Conservation (phyloP, 2,329 filamentous ascomycete species). For the Gremmenia infestans region DNA sequence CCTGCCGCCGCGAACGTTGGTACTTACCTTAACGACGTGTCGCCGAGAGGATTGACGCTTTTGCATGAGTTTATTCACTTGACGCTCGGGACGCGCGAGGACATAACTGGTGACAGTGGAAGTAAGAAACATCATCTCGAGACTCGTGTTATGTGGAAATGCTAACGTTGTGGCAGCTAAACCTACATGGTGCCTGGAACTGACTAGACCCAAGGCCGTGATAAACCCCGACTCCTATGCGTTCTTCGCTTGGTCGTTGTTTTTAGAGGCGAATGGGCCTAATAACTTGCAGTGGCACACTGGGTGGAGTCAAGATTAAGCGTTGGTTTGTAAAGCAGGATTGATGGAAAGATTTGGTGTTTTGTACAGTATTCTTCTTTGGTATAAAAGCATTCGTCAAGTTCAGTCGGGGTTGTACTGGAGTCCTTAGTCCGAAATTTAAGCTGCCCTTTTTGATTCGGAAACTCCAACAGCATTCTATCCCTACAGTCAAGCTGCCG, state of each 20-base stretch:
- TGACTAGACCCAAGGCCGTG: background rate
- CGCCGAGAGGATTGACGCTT: background rate
- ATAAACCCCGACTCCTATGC: background rate
- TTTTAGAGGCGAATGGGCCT: background rate
- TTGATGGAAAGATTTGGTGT: background rate
- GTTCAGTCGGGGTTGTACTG: too few species aligned
- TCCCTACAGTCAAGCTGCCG: background rate
- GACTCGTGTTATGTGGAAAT: background rate
- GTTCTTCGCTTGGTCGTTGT: background rate
- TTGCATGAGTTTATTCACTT: slow-evolving; percentile 1
- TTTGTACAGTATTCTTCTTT: background rate
- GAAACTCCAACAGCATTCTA: background rate
- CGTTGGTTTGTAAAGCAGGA: background rate
- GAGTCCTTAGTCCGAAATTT: too few species aligned
- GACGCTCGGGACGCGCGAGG: background rate
- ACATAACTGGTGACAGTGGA: background rate
- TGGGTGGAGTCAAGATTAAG: background rate
- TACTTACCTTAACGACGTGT: background rate
- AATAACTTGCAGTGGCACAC: background rate
- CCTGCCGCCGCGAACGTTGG: background rate
- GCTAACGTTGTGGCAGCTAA: background rate
- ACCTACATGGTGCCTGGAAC: background rate
- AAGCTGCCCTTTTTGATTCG: too few species aligned
- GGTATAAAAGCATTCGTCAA: background rate
- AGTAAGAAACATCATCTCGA: background rate